Base-by-base conservation (phyloP, 192 early-diverging fungal genomes). In the Coemansia sp. region DNA sequence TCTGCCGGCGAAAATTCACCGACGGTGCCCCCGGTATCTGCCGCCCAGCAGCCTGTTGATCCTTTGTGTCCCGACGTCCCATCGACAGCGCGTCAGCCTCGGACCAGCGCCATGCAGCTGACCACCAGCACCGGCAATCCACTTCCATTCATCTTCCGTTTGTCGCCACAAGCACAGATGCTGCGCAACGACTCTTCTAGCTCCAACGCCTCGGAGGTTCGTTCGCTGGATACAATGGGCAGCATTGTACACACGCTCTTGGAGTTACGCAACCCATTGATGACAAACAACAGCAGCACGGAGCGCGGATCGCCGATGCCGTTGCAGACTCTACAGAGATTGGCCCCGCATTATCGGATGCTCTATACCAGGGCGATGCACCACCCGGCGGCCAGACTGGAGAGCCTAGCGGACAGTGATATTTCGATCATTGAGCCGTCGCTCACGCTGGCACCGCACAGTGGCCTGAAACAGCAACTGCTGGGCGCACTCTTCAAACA, bases 381-480 rank as follows among this genome's bases (percentile, higher is more conserved):
- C 31, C 59, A 42, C 12, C 64, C 69, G 32, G 54, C 67, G 0
- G 48, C 56, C 16, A 70, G 73, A 16, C 33, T 69, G n/a, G 79
- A 82, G 45, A 49, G 28, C 10, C 42, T 81, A 50, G 67, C 67
- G 4, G 79, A 82, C 17, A 61, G 60, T 48, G 73, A 76, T 18
- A 49, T 72, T 1, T 25, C 67, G 31, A 18, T 57, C 12, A 60
- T 73, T 5, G 79, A 82, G 51, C 71, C 73, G 14, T 82, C 79
- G 34, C 70, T 82, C 33, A 64, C 71, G 1, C 55, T 63, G 7
- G 71, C 73, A 0, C 79, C 79, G n/a, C 64, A 76, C 55, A 64
- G 73, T 42, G 79, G 73, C 0, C 71, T 82, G 48, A 82, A 76
- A 58, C 79, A 82, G 40, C 73, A 67, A 7, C 61, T 82, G 33